Base-by-base conservation (phyloP, 176 grass and related monocot species). In the Oryza meridionalis region DNA sequence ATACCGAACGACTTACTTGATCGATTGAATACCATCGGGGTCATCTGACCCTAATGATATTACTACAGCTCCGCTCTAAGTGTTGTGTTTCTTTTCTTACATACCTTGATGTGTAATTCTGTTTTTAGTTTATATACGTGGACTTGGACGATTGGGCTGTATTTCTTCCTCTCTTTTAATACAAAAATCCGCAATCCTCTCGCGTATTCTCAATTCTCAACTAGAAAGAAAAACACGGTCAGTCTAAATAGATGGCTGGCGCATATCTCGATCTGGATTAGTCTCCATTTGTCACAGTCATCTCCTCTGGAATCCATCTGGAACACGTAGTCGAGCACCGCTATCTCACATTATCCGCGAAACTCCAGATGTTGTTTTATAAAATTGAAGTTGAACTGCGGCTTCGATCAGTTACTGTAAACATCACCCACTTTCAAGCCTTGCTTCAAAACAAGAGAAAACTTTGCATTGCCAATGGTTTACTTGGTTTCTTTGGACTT, bases 161-260 rank as follows among this genome's bases (percentile, higher is more conserved):
- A 0, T 58, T 58, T 58, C 6, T 8, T 6, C 19, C 6, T 17
- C 53, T n/a, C 6, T 58, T 58, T 58, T 58, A 58, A 21, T 58
- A 2, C 2, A n/a, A 58, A 58, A 19, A 58, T 58, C 0, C 7
- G 19, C 53, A 58, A 58, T 58, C 19, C 53, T 58, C 19, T n/a
- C 8, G 19, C 19, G 2, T n/a, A 58, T 58, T 58, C 53, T 58
- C 53, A 58, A 58, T 58, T 58, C 53, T 58, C 53, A 58, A n/a
- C 53, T 58, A 58, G 17, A 40, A 49, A 55, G 51, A 55, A 21
- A 58, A 58, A 62, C 35, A 22, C 21, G 4, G 58, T 1, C 58
- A 62, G 70, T 72, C 70, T 47, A 46, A 72, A 15, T 72, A 47
- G 70, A 72, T 72, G n/a, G 42, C 42, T 16, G 37, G 37, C 9